These are phyloP conservation scores for Trichosanthes truncata DNA, from an alignment of 306 rosid species.

Conservation along the genomic window DNA sequence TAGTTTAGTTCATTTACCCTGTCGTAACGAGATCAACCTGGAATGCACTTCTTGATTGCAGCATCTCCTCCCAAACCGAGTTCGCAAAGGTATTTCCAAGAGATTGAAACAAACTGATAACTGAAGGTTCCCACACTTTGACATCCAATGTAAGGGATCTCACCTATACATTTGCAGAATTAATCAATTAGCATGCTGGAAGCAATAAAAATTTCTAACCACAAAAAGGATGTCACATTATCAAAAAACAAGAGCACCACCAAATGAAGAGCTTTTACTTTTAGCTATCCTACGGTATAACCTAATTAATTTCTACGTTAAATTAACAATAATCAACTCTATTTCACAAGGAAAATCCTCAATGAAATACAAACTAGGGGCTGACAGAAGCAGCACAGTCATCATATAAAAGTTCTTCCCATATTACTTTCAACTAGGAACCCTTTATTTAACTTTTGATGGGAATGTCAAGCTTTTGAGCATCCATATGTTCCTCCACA, in stretches of 20 bases:
- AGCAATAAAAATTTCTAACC: neutral
- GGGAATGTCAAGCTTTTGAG: neutral
- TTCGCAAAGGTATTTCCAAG: slow-evolving; percentile 95
- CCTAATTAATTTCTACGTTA: neutral
- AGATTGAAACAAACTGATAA: slow-evolving; percentile 90
- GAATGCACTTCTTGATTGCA: slow-evolving; percentile 87
- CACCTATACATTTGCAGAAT: slow-evolving; percentile 37
- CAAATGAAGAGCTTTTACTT: neutral
- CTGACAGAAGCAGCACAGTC: neutral
- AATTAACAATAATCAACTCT: neutral
- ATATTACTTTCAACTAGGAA: neutral
- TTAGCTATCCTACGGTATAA: neutral
- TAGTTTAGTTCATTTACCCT: slow-evolving; percentile 57
- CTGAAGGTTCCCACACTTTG: slow-evolving; percentile 98
- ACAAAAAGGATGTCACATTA: neutral
- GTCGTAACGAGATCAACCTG: slow-evolving; percentile 79
- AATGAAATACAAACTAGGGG: neutral
- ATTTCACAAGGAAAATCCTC: neutral
- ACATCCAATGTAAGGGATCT: slow-evolving; percentile 97
- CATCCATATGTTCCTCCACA: neutral
- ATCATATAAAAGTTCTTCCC: neutral
- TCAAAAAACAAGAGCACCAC: neutral
- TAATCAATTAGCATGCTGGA: neutral
- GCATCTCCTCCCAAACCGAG: slow-evolving; percentile 93
- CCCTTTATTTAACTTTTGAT: neutral